These are phyloP conservation scores for Barnettozyma populi DNA, from an alignment of 805 yeast species.

Conservation along the genomic window DNA sequence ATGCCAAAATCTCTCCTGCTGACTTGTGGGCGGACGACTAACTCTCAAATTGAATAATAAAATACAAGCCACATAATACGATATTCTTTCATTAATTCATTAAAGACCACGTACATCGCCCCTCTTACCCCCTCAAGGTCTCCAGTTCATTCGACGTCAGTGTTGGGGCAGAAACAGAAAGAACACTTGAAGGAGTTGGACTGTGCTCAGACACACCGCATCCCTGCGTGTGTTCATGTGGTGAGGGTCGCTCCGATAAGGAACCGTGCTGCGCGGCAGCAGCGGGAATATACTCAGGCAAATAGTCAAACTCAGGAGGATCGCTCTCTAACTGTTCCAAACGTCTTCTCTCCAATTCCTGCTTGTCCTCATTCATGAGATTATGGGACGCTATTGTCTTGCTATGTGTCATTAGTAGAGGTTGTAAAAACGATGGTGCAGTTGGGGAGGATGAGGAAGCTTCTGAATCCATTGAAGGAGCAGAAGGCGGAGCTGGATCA, in stretches of 20 bases:
- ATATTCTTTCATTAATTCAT: background rate
- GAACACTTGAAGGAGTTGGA: conserved; percentile 1
- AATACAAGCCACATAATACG: too few species aligned
- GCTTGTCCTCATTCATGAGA: conserved; percentile 28
- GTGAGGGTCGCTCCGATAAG: background rate
- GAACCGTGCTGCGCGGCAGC: background rate
- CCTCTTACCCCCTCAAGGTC: background rate
- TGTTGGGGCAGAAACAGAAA: background rate
- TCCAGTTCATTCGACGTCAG: conserved; percentile 4
- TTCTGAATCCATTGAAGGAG: background rate
- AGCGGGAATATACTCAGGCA: conserved; percentile 19
- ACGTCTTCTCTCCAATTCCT: conserved; percentile 34
- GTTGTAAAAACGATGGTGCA: background rate
- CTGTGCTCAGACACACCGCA: background rate
- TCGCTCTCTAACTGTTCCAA: conserved; percentile 36
- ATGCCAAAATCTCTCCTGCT: too few species aligned
- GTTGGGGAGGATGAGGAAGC: background rate
- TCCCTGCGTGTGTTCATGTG: background rate
- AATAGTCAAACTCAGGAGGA: conserved; percentile 32
- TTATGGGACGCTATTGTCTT: background rate
- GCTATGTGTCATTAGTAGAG: background rate
- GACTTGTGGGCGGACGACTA: too few species aligned
- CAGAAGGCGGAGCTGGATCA: background rate
- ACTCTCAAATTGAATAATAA: too few species aligned
- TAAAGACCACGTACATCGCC: background rate